Conservation (phyloP, 768 basidiomycete species). For the Paxillus ammoniavirescens region DNA sequence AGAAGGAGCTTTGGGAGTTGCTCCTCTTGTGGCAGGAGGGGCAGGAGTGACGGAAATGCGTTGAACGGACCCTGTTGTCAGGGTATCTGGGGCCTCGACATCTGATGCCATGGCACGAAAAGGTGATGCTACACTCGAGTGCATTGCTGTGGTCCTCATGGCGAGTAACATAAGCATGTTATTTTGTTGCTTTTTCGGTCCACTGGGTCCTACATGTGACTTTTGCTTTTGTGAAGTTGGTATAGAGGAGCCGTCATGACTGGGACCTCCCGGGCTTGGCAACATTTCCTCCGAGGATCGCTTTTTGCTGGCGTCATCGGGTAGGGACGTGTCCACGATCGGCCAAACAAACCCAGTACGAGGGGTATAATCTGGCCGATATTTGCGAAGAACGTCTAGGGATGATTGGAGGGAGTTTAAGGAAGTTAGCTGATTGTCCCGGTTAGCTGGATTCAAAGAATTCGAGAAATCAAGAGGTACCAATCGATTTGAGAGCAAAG, state of each 20-base stretch:
- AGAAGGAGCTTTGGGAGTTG: constrained; percentile 33
- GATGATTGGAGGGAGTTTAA: constrained; percentile 73
- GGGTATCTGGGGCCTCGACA: constrained; percentile 29
- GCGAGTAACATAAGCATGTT: constrained; percentile 69
- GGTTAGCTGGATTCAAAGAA: not conserved
- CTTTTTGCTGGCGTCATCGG: constrained; percentile 44
- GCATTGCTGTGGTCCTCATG: constrained; percentile 75
- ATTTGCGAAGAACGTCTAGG: constrained; percentile 66
- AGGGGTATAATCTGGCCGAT: constrained; percentile 82
- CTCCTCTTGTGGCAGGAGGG: constrained; percentile 27
- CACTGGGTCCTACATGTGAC: constrained; percentile 21
- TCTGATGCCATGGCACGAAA: constrained; percentile 35
- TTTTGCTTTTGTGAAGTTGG: constrained; percentile 22
- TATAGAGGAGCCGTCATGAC: constrained; percentile 17
- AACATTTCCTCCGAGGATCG: constrained; percentile 27
- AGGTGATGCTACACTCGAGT: constrained; percentile 55
- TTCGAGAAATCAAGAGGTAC: constrained; percentile 39
- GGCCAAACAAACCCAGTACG: constrained; percentile 86
- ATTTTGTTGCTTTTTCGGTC: constrained; percentile 62
- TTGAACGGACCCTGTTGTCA: constrained; percentile 20
- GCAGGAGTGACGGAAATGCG: constrained; percentile 37
- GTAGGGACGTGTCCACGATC: constrained; percentile 55
- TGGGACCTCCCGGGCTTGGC: constrained; percentile 9
- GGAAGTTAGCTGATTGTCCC: constrained; percentile 54
- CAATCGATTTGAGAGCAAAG: constrained; percentile 79